phyloP scores from a whole-genome alignment of 2,329 filamentous ascomycete genomes.

The Fusarium pilosicola region DNA sequence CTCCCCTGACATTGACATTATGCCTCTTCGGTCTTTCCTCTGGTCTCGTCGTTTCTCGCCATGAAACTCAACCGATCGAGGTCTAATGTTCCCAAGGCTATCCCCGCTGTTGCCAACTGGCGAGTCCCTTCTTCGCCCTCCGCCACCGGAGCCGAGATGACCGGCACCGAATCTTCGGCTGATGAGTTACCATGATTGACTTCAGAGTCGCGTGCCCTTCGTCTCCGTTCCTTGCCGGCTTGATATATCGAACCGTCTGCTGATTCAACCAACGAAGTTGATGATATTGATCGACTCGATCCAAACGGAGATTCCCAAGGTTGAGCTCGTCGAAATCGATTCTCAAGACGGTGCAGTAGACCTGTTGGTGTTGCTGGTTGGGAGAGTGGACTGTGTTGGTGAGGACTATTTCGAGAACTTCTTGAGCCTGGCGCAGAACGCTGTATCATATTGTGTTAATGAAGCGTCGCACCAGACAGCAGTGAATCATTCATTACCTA shows the following conservation, averaged over 20 bases:
- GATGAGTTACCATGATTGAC: slow-evolving; percentile 40
- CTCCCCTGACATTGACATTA: background rate
- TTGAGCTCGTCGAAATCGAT: slow-evolving; percentile 40
- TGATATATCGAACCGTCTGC: slow-evolving; percentile 20
- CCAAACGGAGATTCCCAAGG: slow-evolving; percentile 39
- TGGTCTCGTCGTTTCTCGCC: slow-evolving; percentile 32
- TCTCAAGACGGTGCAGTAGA: slow-evolving; percentile 38
- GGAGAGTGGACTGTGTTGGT: slow-evolving; percentile 35
- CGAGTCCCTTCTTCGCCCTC: slow-evolving; percentile 33
- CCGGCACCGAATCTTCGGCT: slow-evolving; percentile 26
- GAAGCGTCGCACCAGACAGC: too few relatives aligned
- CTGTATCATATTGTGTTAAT: slow-evolving; percentile 19
- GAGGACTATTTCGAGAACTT: slow-evolving; percentile 17
- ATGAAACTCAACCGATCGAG: slow-evolving; percentile 47
- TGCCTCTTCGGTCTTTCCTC: background rate
- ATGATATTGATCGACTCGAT: slow-evolving; percentile 31
- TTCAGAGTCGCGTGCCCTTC: slow-evolving; percentile 45
- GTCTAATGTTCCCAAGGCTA: slow-evolving; percentile 45
- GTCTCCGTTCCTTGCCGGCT: slow-evolving; percentile 45
- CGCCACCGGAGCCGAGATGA: slow-evolving; percentile 28
- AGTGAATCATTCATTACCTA: background rate
- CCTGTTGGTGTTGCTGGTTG: slow-evolving; percentile 40
- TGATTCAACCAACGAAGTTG: slow-evolving; percentile 15
- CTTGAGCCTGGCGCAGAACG: slow-evolving; percentile 11
- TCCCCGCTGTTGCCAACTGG: slow-evolving; percentile 43